These are phyloP conservation scores for Boletus sp. DNA, from an alignment of 1,284 basidiomycete genomes.

Conservation along the genomic window DNA sequence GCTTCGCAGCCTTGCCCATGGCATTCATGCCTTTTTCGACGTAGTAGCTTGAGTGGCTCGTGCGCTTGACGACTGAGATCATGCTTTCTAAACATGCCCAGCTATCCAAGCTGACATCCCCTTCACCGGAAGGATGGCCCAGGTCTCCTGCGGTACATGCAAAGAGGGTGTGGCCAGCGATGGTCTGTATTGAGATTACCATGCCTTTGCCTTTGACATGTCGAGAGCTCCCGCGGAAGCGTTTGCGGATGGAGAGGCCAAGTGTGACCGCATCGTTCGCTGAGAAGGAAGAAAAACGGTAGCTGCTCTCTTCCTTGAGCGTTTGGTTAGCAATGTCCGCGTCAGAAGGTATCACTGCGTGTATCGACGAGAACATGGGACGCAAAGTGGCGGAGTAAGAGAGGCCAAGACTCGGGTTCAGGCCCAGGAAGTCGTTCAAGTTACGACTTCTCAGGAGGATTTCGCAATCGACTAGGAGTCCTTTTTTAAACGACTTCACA, in stretches of 20 bases:
- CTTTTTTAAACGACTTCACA: no score
- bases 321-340: constrained; percentile 68
- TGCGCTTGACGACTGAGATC: constrained; percentile 70
- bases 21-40: constrained; percentile 79
- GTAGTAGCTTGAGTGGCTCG: constrained; percentile 80
- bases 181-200: constrained; percentile 71
- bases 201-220: constrained; percentile 74
- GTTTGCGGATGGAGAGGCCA: constrained; percentile 73
- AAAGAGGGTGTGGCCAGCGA: constrained; percentile 74
- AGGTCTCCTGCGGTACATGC: constrained; percentile 77
- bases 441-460: neutral
- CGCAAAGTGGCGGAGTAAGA: constrained; percentile 12
- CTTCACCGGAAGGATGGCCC: constrained; percentile 56
- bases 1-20: constrained; percentile 69
- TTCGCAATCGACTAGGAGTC: no score
- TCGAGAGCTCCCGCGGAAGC: constrained; percentile 68
- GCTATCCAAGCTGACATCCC: constrained; percentile 74
- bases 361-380: constrained; percentile 51
- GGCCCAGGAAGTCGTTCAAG: neutral
- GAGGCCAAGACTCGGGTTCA: neutral
- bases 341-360: constrained; percentile 59
- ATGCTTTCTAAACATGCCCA: constrained; percentile 76
- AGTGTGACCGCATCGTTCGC: constrained; percentile 75
- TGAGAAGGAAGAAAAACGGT: constrained; percentile 68
- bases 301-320: constrained; percentile 61